Percentiles rank a stretch among this genome's conserved stretches.
Conservation (phyloP, 2,329 filamentous ascomycete genomes). For the Shiraia bambusicola region DNA sequence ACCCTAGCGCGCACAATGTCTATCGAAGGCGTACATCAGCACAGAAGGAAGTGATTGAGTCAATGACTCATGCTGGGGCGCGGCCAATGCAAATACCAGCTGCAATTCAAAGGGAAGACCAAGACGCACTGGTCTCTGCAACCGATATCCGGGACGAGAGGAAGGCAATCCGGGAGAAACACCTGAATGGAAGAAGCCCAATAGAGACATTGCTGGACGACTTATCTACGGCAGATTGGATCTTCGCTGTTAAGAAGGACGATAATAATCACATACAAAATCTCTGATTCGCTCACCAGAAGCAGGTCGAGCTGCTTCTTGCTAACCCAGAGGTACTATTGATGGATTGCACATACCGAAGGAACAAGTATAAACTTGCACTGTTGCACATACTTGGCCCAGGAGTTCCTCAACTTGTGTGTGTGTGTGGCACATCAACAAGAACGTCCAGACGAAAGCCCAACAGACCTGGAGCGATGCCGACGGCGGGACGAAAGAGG, state of each 20-base stretch:
- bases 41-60: slow-evolving; percentile 14
- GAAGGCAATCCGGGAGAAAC: slow-evolving; percentile 9
- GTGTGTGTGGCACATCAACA: slow-evolving; percentile 14
- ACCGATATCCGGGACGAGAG: slow-evolving; percentile 12
- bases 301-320: slow-evolving; percentile 13
- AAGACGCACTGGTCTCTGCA: slow-evolving; percentile 10
- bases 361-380: slow-evolving; percentile 14
- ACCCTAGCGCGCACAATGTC: slow-evolving; percentile 12
- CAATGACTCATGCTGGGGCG: slow-evolving; percentile 8
- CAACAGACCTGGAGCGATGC: slow-evolving; percentile 12
- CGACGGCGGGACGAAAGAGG: slow-evolving; percentile 11
- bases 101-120: slow-evolving; percentile 10
- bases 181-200: slow-evolving; percentile 10
- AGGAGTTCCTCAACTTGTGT: slow-evolving; percentile 13
- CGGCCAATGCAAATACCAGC: slow-evolving; percentile 11
- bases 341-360: slow-evolving; percentile 14
- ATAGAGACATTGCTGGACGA: slow-evolving; percentile 14
- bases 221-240: slow-evolving; percentile 10
- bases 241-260: slow-evolving; percentile 14
- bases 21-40: slow-evolving; percentile 10
- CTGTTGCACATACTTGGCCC: slow-evolving; percentile 11
- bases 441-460: slow-evolving; percentile 15
- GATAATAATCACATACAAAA: slow-evolving; percentile 10
- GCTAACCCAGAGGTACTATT: slow-evolving; percentile 12
- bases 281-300: slow-evolving; percentile 14